Evolutionary conservation across 805 yeast genomes (phyloP), one percentile per base, ranked within the genome.

Genomic region (Metschnikowia orientalis): DNA sequence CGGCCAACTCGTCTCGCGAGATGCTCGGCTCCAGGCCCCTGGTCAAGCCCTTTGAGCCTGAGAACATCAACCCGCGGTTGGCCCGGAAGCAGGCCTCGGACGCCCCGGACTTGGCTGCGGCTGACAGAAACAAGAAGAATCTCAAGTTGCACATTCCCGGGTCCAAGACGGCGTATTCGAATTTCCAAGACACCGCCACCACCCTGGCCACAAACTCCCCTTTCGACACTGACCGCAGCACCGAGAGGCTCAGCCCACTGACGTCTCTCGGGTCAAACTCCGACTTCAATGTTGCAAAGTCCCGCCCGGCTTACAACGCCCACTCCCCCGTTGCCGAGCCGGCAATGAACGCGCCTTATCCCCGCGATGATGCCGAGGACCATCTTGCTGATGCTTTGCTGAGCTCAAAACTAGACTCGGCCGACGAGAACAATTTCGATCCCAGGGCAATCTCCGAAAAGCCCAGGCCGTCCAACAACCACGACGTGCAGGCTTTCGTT

Each of bases 361-460:
- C 50, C 4, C 30, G 19, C 12, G 19, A 30, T 11, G 34, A 34
- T 18, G 28, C 22, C 18, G 35, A 29, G 5, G 21, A 19, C 7
- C 39, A 37, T 15, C 42, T 61, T 23, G 50, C 58, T 4, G 31
- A 49, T 5, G 56, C 57, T 2, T 51, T 61, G 22, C 54, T 52
- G 13, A 57, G 40, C 8, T 50, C 58, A 32, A 59, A 46, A 30
- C 38, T 47, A 16, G 67, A 62, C 17, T 41, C 58, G 2, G 50
- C 47, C 19, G 42, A 38, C 15, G 54, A 50, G 30, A 56, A 47
- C 31, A 41, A 44, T 18, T 40, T 43, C 16, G 42, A 39, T 8
- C 53, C 54, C 4, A 36, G 41, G 12, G 37, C 37, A 23, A 7
- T 8, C 21, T 15, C 23, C 12, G 24, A 15, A 19, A 19, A 7